phyloP scores from a whole-genome alignment of 2,329 filamentous ascomycete genomes.

The Catunica adiposa region DNA sequence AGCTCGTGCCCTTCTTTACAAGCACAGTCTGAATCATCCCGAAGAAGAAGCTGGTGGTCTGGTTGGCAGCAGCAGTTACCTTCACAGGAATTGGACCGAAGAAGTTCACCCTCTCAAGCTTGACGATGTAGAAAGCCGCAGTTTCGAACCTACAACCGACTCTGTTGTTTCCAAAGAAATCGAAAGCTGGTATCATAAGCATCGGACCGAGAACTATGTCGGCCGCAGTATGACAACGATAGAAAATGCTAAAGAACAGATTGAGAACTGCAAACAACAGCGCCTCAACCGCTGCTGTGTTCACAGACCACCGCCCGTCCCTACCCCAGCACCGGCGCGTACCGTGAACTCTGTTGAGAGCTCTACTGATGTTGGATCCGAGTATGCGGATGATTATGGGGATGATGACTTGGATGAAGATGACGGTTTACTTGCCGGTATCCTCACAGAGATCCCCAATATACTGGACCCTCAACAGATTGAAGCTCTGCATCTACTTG shows the following conservation, averaged over 20 bases:
- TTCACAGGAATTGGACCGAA: conserved; percentile 41
- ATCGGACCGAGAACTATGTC: conserved; percentile 5
- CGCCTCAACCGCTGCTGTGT: conserved; percentile 11
- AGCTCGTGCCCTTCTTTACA: conserved; percentile 35
- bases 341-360: conserved; percentile 7
- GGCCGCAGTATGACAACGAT: conserved; percentile 35
- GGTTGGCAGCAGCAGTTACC: conserved; percentile 32
- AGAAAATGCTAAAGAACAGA: conserved; percentile 41
- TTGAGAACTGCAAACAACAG: conserved; percentile 37
- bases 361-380: conserved; percentile 12
- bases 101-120: conserved; percentile 17
- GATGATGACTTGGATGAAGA: conserved; percentile 51
- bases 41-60: conserved; percentile 31
- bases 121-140: conserved; percentile 16
- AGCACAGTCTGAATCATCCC: conserved; percentile 35
- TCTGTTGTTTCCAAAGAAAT: conserved; percentile 41
- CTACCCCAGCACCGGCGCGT: background rate
- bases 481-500: conserved; percentile 90
- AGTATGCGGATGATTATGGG: conserved; percentile 26
- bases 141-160: background rate
- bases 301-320: conserved; percentile 5
- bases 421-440: conserved; percentile 62
- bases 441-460: conserved; percentile 85
- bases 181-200: conserved; percentile 41
- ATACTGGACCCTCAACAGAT: conserved; percentile 91